Conservation (phyloP, 495 filamentous ascomycete species). For the Rostrohypoxylon terebratum region DNA sequence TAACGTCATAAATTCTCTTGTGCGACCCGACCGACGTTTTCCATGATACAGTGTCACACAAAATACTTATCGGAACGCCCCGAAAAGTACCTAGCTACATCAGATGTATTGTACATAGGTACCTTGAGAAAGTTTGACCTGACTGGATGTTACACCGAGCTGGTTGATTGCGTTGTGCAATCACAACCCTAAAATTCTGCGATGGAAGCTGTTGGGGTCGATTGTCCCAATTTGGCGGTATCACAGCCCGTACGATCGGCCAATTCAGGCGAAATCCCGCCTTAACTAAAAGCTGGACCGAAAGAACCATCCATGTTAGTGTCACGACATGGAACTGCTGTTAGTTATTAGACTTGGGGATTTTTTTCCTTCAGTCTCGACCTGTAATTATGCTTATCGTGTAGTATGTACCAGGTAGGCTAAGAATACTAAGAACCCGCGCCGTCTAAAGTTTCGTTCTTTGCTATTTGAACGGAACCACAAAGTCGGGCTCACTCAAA, state of each 20-base stretch:
- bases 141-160: conserved; percentile 22
- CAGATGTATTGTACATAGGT: too few species aligned
- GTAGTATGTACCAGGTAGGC: too few species aligned
- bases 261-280: conserved; percentile 22
- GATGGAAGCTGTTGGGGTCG: background rate
- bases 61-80: too few species aligned
- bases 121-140: conserved; percentile 29
- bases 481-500: background rate
- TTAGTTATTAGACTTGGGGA: conserved; percentile 4
- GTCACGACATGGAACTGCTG: conserved; percentile 13
- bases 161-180: conserved; percentile 9
- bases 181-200: conserved; percentile 3
- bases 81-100: background rate
- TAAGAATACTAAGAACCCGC: background rate
- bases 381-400: background rate
- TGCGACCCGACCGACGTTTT: background rate
- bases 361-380: background rate
- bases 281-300: conserved; percentile 26
- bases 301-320: background rate
- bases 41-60: conserved; percentile 8
- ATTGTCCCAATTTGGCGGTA: conserved; percentile 15
- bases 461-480: background rate
- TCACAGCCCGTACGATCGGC: conserved; percentile 6
- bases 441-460: background rate
- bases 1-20: background rate